Conservation (phyloP, 495 filamentous ascomycete species). For the Oidiodendron maius region DNA sequence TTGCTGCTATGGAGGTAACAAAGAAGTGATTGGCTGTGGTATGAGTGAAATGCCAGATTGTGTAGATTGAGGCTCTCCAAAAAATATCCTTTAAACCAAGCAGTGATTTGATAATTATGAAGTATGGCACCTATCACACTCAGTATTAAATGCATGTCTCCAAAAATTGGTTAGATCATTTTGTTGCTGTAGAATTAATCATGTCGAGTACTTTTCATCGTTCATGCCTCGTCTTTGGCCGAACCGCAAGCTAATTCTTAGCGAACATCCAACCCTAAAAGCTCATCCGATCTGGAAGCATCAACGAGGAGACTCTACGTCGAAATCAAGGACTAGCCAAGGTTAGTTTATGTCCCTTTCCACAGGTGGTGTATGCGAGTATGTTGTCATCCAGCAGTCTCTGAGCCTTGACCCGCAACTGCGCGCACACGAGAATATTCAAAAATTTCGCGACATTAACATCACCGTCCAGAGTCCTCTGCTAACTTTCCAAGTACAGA, state of each 20-base stretch:
- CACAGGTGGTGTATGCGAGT: background rate
- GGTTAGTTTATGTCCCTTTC: constrained; percentile 13
- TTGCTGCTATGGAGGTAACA: constrained; percentile 10
- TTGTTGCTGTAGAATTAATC: too few relatives aligned
- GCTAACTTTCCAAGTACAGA: constrained; percentile 11
- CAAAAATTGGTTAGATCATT: too few relatives aligned
- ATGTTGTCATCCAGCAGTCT: too few relatives aligned
- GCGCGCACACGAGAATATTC: constrained; percentile 19
- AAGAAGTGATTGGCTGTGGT: background rate
- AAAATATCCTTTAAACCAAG: background rate
- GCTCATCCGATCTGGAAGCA: constrained; percentile 2
- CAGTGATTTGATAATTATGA: too few relatives aligned
- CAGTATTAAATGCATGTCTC: too few relatives aligned
- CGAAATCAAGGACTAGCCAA: background rate
- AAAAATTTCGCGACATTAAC: constrained; percentile 9
- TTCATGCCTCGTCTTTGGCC: too few relatives aligned
- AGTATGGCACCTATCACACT: background rate
- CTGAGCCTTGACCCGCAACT: too few relatives aligned
- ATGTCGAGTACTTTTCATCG: too few relatives aligned
- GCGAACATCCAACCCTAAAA: constrained; percentile 17
- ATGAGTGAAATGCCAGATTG: background rate
- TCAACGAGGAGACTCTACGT: constrained; percentile 2
- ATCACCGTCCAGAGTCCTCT: too few relatives aligned
- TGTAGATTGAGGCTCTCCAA: background rate
- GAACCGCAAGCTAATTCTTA: constrained; percentile 18